A percentile compares a stretch with the other conserved stretches of the same genome.
phyloP scores from a whole-genome alignment of 768 basidiomycete genomes.

The Hericium erinaceus region DNA sequence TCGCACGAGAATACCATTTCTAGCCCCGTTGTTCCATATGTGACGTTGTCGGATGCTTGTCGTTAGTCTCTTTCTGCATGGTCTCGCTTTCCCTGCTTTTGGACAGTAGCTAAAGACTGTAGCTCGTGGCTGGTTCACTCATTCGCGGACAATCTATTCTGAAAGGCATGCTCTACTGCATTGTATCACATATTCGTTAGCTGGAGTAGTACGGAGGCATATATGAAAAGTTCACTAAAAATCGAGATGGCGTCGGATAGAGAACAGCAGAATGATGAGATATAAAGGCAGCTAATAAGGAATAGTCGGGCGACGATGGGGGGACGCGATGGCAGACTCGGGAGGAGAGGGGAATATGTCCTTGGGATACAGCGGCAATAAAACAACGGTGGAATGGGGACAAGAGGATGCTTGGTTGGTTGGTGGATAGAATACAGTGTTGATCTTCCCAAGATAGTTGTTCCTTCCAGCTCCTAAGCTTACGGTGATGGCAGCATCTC shows the following conservation, averaged over 20 bases:
- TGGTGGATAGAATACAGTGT: conserved; percentile 1
- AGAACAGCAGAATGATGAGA: not conserved
- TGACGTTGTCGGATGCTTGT: too few species aligned
- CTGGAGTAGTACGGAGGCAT: too few species aligned
- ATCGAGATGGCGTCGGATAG: not conserved
- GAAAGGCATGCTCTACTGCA: too few species aligned
- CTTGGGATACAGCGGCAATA: not conserved
- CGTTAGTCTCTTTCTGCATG: too few species aligned
- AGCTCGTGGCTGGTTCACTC: too few species aligned
- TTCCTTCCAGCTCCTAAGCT: not conserved
- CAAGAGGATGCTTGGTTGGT: not conserved
- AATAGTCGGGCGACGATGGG: not conserved
- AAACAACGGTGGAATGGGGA: not conserved
- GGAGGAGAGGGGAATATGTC: not conserved
- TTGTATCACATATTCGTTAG: too few species aligned
- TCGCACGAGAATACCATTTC: too few species aligned
- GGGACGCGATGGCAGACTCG: not conserved
- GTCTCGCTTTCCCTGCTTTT: too few species aligned
- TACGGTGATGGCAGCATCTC: not conserved
- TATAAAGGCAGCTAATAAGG: not conserved
- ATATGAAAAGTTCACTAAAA: not conserved
- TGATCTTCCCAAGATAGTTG: not conserved
- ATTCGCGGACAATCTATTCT: not conserved
- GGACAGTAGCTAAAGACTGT: too few species aligned
- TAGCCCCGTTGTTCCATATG: too few species aligned